phyloP scores from a whole-genome alignment of 2,329 filamentous ascomycete species.

The Arachnomyces sp. region DNA sequence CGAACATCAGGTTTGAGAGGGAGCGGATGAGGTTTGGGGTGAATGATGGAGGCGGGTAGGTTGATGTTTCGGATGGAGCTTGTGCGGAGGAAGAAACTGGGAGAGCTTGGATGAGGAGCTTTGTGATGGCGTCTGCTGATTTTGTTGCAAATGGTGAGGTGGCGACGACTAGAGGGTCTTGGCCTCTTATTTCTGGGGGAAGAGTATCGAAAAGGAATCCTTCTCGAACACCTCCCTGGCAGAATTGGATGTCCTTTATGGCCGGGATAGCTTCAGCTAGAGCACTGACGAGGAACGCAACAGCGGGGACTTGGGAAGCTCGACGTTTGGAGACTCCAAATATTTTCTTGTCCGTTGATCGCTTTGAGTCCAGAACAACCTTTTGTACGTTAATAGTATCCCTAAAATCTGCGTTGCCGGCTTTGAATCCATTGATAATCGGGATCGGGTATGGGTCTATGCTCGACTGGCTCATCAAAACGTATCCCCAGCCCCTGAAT shows the following conservation, averaged over 20 bases:
- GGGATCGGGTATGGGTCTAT: constrained; percentile 76
- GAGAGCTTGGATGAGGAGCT: constrained; percentile 42
- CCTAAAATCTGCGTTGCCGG: constrained; percentile 54
- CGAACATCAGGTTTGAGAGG: constrained; percentile 53
- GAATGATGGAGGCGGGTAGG: constrained; percentile 35
- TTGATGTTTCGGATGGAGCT: constrained; percentile 16
- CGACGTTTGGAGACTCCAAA: constrained; percentile 76
- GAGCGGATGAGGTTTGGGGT: constrained; percentile 45
- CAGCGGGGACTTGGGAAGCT: constrained; percentile 74
- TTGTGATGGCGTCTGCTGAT: constrained; percentile 40
- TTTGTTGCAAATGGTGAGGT: constrained; percentile 47
- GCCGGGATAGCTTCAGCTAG: constrained; percentile 62
- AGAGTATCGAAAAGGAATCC: constrained; percentile 71
- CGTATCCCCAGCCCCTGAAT: constrained; percentile 83
- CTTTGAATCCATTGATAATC: constrained; percentile 71
- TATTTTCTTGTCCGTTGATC: constrained; percentile 24
- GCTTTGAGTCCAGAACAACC: constrained; percentile 26
- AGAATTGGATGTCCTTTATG: constrained; percentile 71
- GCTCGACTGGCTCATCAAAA: constrained; percentile 70
- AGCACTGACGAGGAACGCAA: constrained; percentile 70
- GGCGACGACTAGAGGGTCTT: constrained; percentile 59
- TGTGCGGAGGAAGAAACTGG: constrained; percentile 28
- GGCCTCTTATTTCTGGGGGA: constrained; percentile 49
- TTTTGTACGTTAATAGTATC: constrained; percentile 41
- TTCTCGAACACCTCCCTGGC: constrained; percentile 79